A percentile compares a stretch with the other conserved stretches of the same genome.
These are phyloP conservation scores for Amanita rubescens DNA, from an alignment of 768 basidiomycete genomes.

Conservation along the genomic window DNA sequence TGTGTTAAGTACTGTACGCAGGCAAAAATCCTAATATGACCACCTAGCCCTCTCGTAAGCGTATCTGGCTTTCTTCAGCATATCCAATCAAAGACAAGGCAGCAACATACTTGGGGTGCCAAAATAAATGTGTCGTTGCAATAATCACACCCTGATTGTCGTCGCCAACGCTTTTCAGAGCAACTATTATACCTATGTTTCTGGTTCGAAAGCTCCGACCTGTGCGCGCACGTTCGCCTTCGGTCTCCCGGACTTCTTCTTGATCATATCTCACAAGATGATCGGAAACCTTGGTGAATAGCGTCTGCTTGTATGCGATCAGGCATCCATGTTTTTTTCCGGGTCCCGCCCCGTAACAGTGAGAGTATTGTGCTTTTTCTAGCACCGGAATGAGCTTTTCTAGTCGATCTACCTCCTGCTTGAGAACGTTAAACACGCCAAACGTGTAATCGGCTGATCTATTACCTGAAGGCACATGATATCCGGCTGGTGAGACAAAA, in stretches of 20 bases:
- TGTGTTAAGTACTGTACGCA: background rate
- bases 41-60: conserved; percentile 80
- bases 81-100: background rate
- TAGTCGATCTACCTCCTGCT: conserved; percentile 82
- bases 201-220: conserved; percentile 64
- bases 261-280: conserved; percentile 64
- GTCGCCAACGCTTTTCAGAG: conserved; percentile 40
- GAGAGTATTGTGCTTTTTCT: conserved; percentile 53
- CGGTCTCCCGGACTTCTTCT: conserved; percentile 39
- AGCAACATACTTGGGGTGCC: conserved; percentile 74
- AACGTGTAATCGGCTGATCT: background rate
- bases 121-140: conserved; percentile 90
- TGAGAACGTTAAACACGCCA: conserved; percentile 1
- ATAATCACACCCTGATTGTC: conserved; percentile 55
- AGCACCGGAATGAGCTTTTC: conserved; percentile 66
- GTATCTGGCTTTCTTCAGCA: conserved; percentile 37
- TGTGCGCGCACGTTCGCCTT: conserved; percentile 26
- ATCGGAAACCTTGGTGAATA: conserved; percentile 40
- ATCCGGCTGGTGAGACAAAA: conserved; percentile 67
- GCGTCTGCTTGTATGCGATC: conserved; percentile 56
- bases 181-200: conserved; percentile 76
- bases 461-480: conserved; percentile 80
- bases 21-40: background rate
- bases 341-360: conserved; percentile 62
- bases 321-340: conserved; percentile 83